Base-by-base conservation (phyloP, 352 stramenopile species). In the Pythium dissimile region DNA sequence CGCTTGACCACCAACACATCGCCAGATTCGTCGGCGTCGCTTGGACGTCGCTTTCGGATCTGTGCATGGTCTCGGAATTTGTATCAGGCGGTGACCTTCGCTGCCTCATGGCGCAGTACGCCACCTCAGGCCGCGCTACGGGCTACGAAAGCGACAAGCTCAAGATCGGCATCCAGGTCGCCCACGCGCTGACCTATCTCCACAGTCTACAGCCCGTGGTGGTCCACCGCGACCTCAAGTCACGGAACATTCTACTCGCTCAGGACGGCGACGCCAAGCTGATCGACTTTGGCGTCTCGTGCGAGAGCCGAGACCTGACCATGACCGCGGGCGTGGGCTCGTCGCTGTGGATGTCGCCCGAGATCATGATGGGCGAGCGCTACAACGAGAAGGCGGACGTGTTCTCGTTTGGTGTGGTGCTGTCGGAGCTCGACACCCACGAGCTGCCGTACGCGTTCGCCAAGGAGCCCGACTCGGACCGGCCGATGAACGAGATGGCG, bases 361-460 rank as follows among this genome's bases (percentile, higher is more conserved):
- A 76, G 23, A 62, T 76, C 1, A 69, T 77, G 66, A 30, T 69
- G 9, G 60, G 68, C 38, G 38, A 67, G 41, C 50, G 73, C 1
- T 59, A 64, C 23, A 32, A 38, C 24, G 56, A 54, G 21, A 56
- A 46, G 28, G 83, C 82, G 15, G 85, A 94, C 45, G 72, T 94
- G 46, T 93, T 89, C 73, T 93, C 83, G 60, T 93, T 89, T 42
- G 85, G 83, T 52, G 83, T 92, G 49, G 81, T 94, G 50, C 67
- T 94, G 18, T 73, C 54, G 0, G 66, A 75, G 10, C 26, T 72
- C 8, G 69, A 74, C 31, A 46, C 59, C 2, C 67, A 73, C 41
- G 42, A 34, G 18, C 45, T 72, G 26, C 67, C 67, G 34, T 79
- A 74, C 30, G 34, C 62, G 1, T 50, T 71, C 37, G 65, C 44